Conservation (phyloP, 768 basidiomycete genomes). For the Sistotremastrum niveocremeum region DNA sequence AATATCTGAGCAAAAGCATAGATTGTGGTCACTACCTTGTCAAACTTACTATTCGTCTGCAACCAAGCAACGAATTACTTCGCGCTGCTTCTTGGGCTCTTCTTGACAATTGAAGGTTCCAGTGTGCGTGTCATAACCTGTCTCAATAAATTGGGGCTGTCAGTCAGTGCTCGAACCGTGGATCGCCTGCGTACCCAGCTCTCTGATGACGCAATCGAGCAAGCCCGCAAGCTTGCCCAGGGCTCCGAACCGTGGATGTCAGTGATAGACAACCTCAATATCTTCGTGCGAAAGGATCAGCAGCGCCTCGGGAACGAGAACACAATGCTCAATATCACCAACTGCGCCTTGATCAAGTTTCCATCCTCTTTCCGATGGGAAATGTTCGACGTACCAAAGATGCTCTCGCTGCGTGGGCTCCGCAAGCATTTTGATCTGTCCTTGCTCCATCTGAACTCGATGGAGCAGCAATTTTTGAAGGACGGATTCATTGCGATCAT, state of each 20-base stretch:
- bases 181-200: slow-evolving; percentile 16
- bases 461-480: too few relatives aligned
- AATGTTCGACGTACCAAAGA: too few relatives aligned
- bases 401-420: too few relatives aligned
- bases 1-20: too few relatives aligned
- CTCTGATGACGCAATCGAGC: slow-evolving; percentile 14
- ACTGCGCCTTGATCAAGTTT: slow-evolving; percentile 9
- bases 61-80: slow-evolving; percentile 18
- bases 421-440: too few relatives aligned
- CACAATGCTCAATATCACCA: slow-evolving; percentile 17
- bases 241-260: slow-evolving; percentile 10
- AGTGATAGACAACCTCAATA: slow-evolving; percentile 23
- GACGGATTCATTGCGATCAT: too few relatives aligned
- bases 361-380: too few relatives aligned
- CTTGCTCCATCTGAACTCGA: too few relatives aligned
- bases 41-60: slow-evolving; percentile 14
- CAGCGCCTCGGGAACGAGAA: slow-evolving; percentile 18
- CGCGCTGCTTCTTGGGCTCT: slow-evolving; percentile 17
- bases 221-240: slow-evolving; percentile 13
- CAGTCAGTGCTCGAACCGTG: slow-evolving; percentile 14
- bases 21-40: slow-evolving; percentile 8
- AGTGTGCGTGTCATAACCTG: slow-evolving; percentile 15
- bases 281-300: slow-evolving; percentile 18
- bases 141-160: slow-evolving; percentile 17
- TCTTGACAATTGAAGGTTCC: slow-evolving; percentile 19